Conservation (phyloP, 2,329 filamentous ascomycete species). For the Xylogone sp. region DNA sequence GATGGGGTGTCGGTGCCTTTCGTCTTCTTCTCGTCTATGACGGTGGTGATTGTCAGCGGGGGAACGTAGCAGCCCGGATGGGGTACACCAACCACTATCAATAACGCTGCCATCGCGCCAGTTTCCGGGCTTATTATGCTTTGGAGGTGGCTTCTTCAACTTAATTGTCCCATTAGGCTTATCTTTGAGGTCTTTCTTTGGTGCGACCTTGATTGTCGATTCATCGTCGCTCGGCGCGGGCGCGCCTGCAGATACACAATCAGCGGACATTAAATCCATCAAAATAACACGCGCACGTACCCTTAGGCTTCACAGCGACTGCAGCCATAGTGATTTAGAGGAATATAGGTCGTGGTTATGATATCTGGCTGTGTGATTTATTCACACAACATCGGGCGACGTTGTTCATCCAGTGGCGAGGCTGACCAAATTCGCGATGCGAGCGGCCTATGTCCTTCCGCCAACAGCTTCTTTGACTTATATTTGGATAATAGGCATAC, state of each 20-base stretch:
- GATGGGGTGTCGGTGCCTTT: slow-evolving; percentile 38
- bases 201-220: slow-evolving; percentile 59
- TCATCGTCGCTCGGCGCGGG: slow-evolving; percentile 43
- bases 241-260: slow-evolving; percentile 1
- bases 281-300: neutral
- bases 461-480: neutral
- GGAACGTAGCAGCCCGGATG: neutral
- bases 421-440: neutral
- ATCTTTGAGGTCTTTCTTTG: slow-evolving; percentile 39
- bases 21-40: slow-evolving; percentile 51
- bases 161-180: slow-evolving; percentile 51
- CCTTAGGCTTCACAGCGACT: neutral
- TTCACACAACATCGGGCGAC: neutral
- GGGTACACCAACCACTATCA: slow-evolving; percentile 46
- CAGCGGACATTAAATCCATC: neutral
- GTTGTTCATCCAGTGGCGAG: neutral
- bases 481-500: too few species aligned
- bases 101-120: slow-evolving; percentile 66
- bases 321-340: neutral
- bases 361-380: neutral
- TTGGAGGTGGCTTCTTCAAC: slow-evolving; percentile 59
- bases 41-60: neutral
- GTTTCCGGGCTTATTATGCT: slow-evolving; percentile 63
- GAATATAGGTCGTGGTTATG: neutral
- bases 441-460: neutral